Base-by-base conservation (phyloP, 2,329 filamentous ascomycete genomes). In the Colletotrichum limetticola region DNA sequence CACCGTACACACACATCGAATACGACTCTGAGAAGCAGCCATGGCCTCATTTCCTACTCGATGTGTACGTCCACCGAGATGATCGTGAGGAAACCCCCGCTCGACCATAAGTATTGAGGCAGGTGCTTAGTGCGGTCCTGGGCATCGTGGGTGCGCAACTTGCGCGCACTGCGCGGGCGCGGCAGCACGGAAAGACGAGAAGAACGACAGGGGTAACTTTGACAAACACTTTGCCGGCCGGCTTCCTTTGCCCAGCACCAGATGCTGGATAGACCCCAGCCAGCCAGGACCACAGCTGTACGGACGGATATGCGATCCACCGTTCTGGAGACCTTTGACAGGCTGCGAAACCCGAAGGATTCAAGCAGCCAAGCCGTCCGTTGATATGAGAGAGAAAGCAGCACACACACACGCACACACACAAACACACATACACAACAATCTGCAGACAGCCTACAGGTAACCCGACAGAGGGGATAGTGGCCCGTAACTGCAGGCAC, bases 401-500 rank as follows among this genome's bases (percentile, higher is more conserved):
- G 24, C 35, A 19, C 42, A 49, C 42, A 24, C 49, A 4, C 28
- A 30, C 28, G 7, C 30, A 1, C 30, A 30, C 30, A 30, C 30
- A 9, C 30, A 24, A 8, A 2, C 30, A 30, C 30, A 30, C 30
- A 9, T 9, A 24, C 49, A 58, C 42, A 24, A 26, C 32, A 57
- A 62, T 14, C 60, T 67, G 57, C 57, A 71, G 32, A 12, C 11
- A 35, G 32, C 32, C 32, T 22, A 14, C n/a, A 64, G 28, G 64
- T 32, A 71, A 71, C 30, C 69, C 69, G 69, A 71, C 58, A 58
- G 69, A 71, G 69, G 69, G 69, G 65, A 68, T 58, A 57, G 58
- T 46, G 69, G 60, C 66, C 69, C 66, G 69, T 66, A 63, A 59
- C 59, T 72, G 69, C 66, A 72, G 58, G 66, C 70, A 72, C 66